Evolutionary conservation across 176 grass and related monocot species (phyloP).

Genomic region (Guadua angustifolia): DNA sequence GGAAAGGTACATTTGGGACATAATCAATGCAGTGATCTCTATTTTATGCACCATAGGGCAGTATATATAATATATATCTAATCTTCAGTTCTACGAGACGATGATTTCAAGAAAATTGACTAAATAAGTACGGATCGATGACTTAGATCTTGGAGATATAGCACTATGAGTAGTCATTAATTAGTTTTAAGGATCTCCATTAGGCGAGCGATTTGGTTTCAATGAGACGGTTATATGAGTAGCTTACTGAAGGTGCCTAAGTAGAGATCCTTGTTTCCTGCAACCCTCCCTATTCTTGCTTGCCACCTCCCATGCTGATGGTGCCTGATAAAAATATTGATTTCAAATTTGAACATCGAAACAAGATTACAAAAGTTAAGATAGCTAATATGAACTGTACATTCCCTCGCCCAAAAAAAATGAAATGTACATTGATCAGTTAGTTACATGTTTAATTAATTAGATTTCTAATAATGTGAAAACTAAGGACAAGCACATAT

Average conservation of each 20-base stretch:
- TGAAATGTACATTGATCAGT: background rate
- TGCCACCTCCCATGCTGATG: slow-evolving; percentile 86
- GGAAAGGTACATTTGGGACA: slow-evolving; percentile 60
- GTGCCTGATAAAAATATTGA: slow-evolving; percentile 46
- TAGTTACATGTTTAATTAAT: background rate
- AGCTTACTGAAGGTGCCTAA: slow-evolving; percentile 80
- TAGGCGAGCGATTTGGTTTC: slow-evolving; percentile 22
- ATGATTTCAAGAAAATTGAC: slow-evolving; percentile 57
- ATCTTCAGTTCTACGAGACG: slow-evolving; percentile 63
- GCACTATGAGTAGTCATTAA: slow-evolving; percentile 41
- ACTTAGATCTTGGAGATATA: slow-evolving; percentile 50
- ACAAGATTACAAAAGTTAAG: background rate
- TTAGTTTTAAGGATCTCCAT: slow-evolving; percentile 38
- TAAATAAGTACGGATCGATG: slow-evolving; percentile 50
- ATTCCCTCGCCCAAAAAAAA: background rate
- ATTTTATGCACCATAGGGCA: slow-evolving; percentile 55
- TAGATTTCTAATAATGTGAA: background rate
- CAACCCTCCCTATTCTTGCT: slow-evolving; percentile 80
- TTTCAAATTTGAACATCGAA: background rate
- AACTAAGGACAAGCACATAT: background rate
- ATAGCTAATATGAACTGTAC: background rate
- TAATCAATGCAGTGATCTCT: slow-evolving; percentile 51
- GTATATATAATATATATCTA: slow-evolving; percentile 48
- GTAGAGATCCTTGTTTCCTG: slow-evolving; percentile 79
- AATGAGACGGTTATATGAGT: background rate